Evolutionary conservation across 2,329 filamentous ascomycete species (phyloP), one percentile per base, ranked within the genome.

Genomic region (Coniochaeta pulveracea): DNA sequence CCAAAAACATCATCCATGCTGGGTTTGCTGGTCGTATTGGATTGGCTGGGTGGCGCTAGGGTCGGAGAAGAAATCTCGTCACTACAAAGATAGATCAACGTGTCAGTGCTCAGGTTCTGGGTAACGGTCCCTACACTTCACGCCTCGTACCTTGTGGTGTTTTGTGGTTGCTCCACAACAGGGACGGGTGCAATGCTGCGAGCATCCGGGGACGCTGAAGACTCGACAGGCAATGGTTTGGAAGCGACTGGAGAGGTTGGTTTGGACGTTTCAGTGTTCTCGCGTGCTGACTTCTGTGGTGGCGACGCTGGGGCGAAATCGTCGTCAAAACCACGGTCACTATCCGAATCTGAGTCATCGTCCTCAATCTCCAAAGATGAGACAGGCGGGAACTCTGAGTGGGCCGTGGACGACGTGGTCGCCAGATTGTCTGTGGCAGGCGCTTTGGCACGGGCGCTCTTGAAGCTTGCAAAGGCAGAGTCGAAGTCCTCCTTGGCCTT

Each of bases 301-400:
- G 66, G 63, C 4, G 69, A 69, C 2, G 72, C 69, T 10, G 83
- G 76, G 1, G 82, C 79, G 51, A 96, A 96, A 54, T 95, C 80
- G 50, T 98, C 91, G 32, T 93, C 89, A 50, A 96, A 96, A 0
- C 88, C 85, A 31, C 73, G 72, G 30, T 85, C 83, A 38, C 75
- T 82, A 35, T 77, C 80, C 19, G 79, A 80, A 37, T 93, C 85
- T 19, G 82, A 88, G n/a, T 84, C 80, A 16, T 89, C 84, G 37
- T 88, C 81, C 19, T 76, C 70, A n/a, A n/a, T n/a, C 40, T 83
- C 80, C 37, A 95, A 60, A 51, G 89, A 85, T n/a, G 80, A 78
- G 39, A 96, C 94, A 1, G 89, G 91, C 19, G 91, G 91, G 50
- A 96, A 96, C 51, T 96, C 91, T 15, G 75, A 69, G 48, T 77